Evolutionary conservation across 2,329 filamentous ascomycete genomes (phyloP).

Genomic region (Cladobotryum mycophilum): DNA sequence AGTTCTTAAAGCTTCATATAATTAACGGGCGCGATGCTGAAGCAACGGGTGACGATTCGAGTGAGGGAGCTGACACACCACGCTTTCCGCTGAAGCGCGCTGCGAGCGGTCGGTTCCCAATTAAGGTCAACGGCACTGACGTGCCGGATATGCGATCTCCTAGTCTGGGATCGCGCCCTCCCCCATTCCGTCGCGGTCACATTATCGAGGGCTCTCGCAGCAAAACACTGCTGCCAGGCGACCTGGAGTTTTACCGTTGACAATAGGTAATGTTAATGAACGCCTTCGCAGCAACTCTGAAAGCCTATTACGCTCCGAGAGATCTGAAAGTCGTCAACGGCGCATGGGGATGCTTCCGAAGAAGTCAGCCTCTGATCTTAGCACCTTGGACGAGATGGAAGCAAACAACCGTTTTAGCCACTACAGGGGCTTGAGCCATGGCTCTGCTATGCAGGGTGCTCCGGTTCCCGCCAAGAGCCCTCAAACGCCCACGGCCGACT

Average conservation of each 20-base stretch:
- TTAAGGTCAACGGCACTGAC: slow-evolving; percentile 69
- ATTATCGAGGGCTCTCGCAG: slow-evolving; percentile 69
- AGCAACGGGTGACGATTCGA: slow-evolving; percentile 54
- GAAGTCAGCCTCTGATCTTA: slow-evolving; percentile 48
- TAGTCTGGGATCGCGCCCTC: slow-evolving; percentile 57
- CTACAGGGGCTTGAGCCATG: slow-evolving; percentile 60
- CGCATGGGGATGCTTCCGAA: slow-evolving; percentile 60
- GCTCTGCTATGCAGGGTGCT: slow-evolving; percentile 58
- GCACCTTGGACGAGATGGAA: slow-evolving; percentile 56
- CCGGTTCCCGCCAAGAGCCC: slow-evolving; percentile 43
- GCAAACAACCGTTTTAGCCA: slow-evolving; percentile 61
- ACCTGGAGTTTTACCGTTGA: slow-evolving; percentile 65
- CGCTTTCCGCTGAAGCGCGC: slow-evolving; percentile 60
- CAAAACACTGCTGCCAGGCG: slow-evolving; percentile 59
- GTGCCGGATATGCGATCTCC: slow-evolving; percentile 63
- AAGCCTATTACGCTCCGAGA: slow-evolving; percentile 47
- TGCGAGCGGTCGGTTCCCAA: slow-evolving; percentile 59
- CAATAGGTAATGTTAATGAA: slow-evolving; percentile 64
- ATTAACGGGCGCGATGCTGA: slow-evolving; percentile 50
- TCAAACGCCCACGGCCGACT: slow-evolving; percentile 51
- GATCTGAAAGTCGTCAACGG: slow-evolving; percentile 49
- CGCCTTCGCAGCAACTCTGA: slow-evolving; percentile 61
- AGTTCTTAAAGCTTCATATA: slow-evolving; percentile 49
- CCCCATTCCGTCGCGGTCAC: slow-evolving; percentile 69
- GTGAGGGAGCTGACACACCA: slow-evolving; percentile 74